Base-by-base conservation (phyloP, 495 filamentous ascomycete species). In the Xylaria castorea region DNA sequence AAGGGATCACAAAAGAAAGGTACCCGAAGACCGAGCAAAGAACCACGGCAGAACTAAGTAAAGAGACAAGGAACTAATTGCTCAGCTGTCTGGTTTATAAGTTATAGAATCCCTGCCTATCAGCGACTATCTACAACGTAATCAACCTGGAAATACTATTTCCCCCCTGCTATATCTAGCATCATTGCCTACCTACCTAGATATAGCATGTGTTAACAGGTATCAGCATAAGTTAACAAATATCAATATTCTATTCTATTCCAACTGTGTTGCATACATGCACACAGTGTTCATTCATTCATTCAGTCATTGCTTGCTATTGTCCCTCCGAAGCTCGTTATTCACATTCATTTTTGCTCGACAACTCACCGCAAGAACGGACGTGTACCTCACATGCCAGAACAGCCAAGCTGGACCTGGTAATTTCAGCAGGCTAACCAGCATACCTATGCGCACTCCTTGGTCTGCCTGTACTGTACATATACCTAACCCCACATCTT, bases 301-400 rank as follows among this genome's bases (percentile, higher is more conserved):
- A 53, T 11, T 53, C 7, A 18, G 14, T 48, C 2, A 3, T 14
- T 51, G 2, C 51, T 9, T 30, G 5, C 18, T 57, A 11, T 57
- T 27, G 6, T 32, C 27, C 50, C 22, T 6, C 51, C 7, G 12
- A 55, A 30, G 5, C 55, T 66, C 32, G 30, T 20, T 51, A 38
- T 66, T 66, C n/a, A 25, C 22, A 34, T 20, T 44, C 32, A 38
- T 36, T 61, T 16, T 11, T 22, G 20, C 18, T 68, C 36, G 50
- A 57, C 48, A 51, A 68, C 67, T 70, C 57, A 70, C 68, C 55
- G 68, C 36, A 68, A 68, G 22, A 55, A 68, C 32, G 42, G 36
- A 50, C 66, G 6, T 44, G 61, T 27, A 2, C 11, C 6, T 46
- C 50, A 57, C 44, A 48, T 30, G 46, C 42, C 14, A 25, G 20